Evolutionary conservation across 1,284 basidiomycete species (phyloP), one percentile per base, ranked within the genome.

Genomic region (Sanghuangporus weigelae): DNA sequence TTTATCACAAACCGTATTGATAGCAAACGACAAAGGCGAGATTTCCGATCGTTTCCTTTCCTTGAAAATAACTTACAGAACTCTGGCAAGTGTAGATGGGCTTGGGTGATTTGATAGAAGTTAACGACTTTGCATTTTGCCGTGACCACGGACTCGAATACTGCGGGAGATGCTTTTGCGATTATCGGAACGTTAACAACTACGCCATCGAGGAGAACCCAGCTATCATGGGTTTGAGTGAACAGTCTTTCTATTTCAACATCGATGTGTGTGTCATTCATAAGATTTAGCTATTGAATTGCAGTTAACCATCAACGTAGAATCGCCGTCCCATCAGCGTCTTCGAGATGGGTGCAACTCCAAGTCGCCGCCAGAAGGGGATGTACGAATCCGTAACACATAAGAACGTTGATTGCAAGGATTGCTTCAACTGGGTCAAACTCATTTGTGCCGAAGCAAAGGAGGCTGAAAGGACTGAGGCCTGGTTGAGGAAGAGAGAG

Each of bases 71-170:
- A 44, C 42, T 44, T 6, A 44, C n/a, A 12, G n/a, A 44, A 7
- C 42, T 12, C 42, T 44, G 42, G 11, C 26, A 31, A 31, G 42
- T 51, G 11, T 36, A 55, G 55, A 60, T 60, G 59, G 59, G 59
- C 40, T 10, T 59, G 31, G 58, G 48, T 12, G 58, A 59, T 31
- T 50, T 14, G 11, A 35, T 54, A 39, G 26, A n/a, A 7, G 40
- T 62, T 4, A 62, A 62, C 44, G 35, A 49, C 26, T 57, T 62
- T 26, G 44, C 14, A 19, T 62, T 57, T 39, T 62, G 60, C 21
- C 53, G 16, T n/a, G 26, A 36, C 4, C 59, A 61, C 31, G 60
- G 54, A 36, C 38, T n/a, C 23, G 60, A 62, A 57, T 44, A 57
- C 31, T 57, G 60, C 48, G 16, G 5, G 4, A 8, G 7, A 14